A percentile compares a stretch with the other conserved stretches of the same genome.
Conservation (phyloP, 305 asterid genomes). For the Vinca major region DNA sequence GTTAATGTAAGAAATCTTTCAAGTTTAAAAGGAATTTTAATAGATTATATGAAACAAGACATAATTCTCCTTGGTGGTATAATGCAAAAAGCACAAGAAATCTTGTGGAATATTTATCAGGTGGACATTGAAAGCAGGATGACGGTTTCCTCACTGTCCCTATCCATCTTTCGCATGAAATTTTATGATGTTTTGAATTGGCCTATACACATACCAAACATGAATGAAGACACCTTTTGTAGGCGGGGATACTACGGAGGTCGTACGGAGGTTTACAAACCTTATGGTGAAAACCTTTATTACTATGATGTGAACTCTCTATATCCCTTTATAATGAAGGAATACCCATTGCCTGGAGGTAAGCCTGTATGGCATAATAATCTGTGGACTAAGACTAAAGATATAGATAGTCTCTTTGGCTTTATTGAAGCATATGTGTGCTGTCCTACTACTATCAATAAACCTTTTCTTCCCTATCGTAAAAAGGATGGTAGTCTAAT, state of each 20-base stretch:
- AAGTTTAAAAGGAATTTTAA: no score
- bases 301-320: background rate
- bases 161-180: conserved; percentile 10
- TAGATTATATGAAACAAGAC: background rate
- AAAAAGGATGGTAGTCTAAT: no score
- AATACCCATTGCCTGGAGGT: background rate
- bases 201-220: conserved; percentile 18
- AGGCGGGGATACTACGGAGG: conserved; percentile 17
- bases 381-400: no score
- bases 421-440: no score
- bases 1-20: background rate
- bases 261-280: conserved; percentile 16
- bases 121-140: conserved; percentile 5
- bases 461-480: no score
- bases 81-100: conserved; percentile 14
- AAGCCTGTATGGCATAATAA: background rate
- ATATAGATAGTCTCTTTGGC: no score
- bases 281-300: conserved; percentile 10
- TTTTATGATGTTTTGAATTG: conserved; percentile 7
- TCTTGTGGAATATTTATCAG: background rate
- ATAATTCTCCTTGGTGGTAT: background rate
- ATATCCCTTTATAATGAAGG: conserved; percentile 8
- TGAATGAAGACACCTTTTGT: conserved; percentile 18
- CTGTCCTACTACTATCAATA: no score
- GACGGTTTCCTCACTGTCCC: conserved; percentile 11